Percentiles rank a stretch among this genome's conserved stretches.
phyloP scores from a whole-genome alignment of 2,329 filamentous ascomycete species.

The Pseudogymnoascus sp. region DNA sequence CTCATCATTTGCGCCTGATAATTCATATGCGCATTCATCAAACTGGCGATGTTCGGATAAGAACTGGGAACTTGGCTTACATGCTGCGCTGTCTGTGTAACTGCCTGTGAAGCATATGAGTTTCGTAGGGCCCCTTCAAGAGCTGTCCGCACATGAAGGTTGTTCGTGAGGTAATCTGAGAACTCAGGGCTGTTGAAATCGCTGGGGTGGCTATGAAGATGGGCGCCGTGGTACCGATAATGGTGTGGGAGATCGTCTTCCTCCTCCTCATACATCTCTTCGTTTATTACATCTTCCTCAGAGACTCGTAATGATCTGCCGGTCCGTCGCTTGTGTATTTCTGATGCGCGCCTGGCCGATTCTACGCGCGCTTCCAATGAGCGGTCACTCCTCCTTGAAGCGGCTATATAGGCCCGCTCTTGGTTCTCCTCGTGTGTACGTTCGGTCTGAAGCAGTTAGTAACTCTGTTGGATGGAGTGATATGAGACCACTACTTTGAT shows the following conservation, averaged over 20 bases:
- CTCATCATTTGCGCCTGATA: neutral
- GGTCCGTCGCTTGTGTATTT: constrained; percentile 82
- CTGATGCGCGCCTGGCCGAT: constrained; percentile 81
- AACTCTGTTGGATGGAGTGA: neutral
- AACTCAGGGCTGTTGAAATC: constrained; percentile 24
- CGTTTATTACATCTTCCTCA: constrained; percentile 78
- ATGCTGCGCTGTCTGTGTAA: neutral
- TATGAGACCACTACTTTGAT: constrained; percentile 28
- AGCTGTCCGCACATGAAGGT: constrained; percentile 35
- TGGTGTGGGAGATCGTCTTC: constrained; percentile 71
- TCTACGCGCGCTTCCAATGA: constrained; percentile 83
- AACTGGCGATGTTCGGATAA: neutral
- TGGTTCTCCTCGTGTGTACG: constrained; percentile 76
- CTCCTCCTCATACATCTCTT: constrained; percentile 96
- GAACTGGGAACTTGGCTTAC: neutral
- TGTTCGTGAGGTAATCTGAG: constrained; percentile 47
- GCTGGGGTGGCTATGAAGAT: constrained; percentile 37
- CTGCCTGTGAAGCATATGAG: neutral
- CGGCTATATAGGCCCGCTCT: constrained; percentile 86
- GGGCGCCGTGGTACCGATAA: constrained; percentile 56
- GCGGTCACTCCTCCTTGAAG: constrained; percentile 78
- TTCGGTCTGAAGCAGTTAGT: constrained; percentile 51
- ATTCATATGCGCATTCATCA: neutral
- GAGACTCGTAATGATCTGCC: constrained; percentile 76
- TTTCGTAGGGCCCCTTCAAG: neutral